Base-by-base conservation (phyloP, 2,329 filamentous ascomycete species). In the Erysiphe neolycopersici region DNA sequence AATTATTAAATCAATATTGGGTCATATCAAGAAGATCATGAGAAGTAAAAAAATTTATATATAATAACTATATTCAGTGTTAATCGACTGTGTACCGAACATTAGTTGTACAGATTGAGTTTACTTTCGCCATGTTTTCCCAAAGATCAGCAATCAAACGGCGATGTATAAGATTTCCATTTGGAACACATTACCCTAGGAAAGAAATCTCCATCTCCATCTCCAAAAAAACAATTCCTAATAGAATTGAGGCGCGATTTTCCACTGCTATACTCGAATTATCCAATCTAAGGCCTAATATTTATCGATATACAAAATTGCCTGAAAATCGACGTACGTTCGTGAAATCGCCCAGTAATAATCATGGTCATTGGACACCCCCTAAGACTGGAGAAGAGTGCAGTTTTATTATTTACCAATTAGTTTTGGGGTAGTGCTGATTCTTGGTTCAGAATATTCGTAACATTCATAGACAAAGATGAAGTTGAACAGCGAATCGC, bases 381-480 rank as follows among this genome's bases (percentile, higher is more conserved):
- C 87, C 89, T 1, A 87, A 85, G 61, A 71, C 82, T 0, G 89
- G 89, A 41, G 82, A 95, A 68, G 89, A 94, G 82, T 91, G 65
- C 56, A 33, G 5, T 33, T 33, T n/a, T 33, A n/a, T n/a, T 33
- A 33, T 4, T 11, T 33, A 14, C n/a, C 32, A 33, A 5, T 33
- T 4, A 14, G 12, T 33, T 13, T 5, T 14, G n/a, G n/a, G n/a
- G 5, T 14, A 33, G 32, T 33, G 32, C 32, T 33, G 32, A 33
- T 33, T 33, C n/a, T n/a, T n/a, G 32, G 4, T 14, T 33, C 32
- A 33, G 32, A 33, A 71, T 92, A 46, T 79, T 80, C 56, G 70
- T 98, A 22, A 92, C 85, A 0, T 94, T 95, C 58, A 70, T 95
- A 51, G 85, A 94, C 60, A 94, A 95, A 61, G 84, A 94, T 17